phyloP scores from a whole-genome alignment of 2,329 filamentous ascomycete species.

The Aspergillus eucalypticola region DNA sequence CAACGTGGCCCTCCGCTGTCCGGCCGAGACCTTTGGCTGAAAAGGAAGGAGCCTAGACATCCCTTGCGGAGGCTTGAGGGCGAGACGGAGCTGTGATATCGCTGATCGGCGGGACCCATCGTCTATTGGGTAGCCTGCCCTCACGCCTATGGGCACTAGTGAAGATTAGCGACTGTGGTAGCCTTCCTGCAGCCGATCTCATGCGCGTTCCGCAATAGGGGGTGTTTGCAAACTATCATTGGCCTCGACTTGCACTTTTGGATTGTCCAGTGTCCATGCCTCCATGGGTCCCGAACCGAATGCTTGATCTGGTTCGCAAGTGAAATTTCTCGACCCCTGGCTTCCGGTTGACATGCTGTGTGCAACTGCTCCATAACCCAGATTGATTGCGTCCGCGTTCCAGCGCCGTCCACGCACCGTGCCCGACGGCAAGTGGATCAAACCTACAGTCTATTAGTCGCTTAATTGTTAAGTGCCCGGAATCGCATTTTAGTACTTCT shows the following conservation, averaged over 20 bases:
- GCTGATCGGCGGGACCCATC: conserved; percentile 15
- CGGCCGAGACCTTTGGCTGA: background rate
- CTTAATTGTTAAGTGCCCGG: background rate
- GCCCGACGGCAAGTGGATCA: conserved; percentile 2
- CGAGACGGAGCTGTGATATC: background rate
- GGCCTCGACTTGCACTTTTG: background rate
- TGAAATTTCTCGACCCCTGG: background rate
- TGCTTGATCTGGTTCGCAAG: background rate
- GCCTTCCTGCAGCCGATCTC: conserved; percentile 10
- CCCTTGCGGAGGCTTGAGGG: conserved; percentile 1
- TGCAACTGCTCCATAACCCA: background rate
- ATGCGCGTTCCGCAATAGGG: conserved; percentile 13
- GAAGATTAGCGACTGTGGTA: conserved; percentile 11
- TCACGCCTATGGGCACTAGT: conserved; percentile 13
- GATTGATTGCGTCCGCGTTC: background rate
- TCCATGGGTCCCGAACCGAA: background rate
- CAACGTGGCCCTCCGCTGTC: background rate
- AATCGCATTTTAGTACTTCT: background rate
- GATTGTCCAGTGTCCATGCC: background rate
- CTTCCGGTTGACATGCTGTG: background rate
- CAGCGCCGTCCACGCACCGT: background rate
- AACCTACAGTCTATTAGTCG: background rate
- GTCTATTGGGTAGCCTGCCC: conserved; percentile 12
- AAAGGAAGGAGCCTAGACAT: background rate
- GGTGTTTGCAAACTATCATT: background rate